A percentile compares a stretch with the other conserved stretches of the same genome.
Evolutionary conservation across 2,329 filamentous ascomycete species (phyloP).

Genomic region (Alternaria sp.): DNA sequence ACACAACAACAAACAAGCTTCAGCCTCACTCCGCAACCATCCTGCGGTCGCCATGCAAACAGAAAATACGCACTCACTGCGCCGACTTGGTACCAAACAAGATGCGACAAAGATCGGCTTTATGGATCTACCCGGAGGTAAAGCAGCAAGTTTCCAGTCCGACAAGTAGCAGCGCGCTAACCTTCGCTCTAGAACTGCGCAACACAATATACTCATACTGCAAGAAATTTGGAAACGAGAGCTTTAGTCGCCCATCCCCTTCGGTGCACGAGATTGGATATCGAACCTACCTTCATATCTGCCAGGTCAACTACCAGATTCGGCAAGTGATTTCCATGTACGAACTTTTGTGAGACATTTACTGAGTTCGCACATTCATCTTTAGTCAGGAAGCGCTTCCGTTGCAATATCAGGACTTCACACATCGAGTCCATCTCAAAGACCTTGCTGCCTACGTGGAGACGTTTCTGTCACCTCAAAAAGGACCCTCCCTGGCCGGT

Average conservation of each 20-base stretch:
- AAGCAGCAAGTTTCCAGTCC: not conserved
- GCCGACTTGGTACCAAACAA: not conserved
- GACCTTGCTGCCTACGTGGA: not conserved
- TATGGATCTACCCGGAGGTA: not conserved
- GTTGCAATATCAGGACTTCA: not conserved
- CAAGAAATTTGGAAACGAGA: accelerated
- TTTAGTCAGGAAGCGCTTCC: not conserved
- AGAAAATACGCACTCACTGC: not conserved
- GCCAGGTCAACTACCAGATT: not conserved
- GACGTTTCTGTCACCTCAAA: not conserved
- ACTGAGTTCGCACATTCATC: no score
- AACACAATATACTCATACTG: not conserved
- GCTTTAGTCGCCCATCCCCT: not conserved
- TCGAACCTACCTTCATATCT: not conserved
- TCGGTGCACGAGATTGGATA: not conserved
- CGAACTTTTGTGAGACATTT: no score
- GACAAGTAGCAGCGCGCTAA: not conserved
- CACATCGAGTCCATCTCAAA: not conserved
- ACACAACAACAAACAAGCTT: not conserved
- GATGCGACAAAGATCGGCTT: not conserved
- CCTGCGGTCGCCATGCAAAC: not conserved
- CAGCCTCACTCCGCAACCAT: not conserved
- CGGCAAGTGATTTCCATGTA: no score
- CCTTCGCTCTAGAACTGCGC: not conserved
- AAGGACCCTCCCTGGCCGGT: not conserved